Evolutionary conservation across 257 asterid species (phyloP), one percentile per base, ranked within the genome.

Genomic region (Asclepias syriaca): DNA sequence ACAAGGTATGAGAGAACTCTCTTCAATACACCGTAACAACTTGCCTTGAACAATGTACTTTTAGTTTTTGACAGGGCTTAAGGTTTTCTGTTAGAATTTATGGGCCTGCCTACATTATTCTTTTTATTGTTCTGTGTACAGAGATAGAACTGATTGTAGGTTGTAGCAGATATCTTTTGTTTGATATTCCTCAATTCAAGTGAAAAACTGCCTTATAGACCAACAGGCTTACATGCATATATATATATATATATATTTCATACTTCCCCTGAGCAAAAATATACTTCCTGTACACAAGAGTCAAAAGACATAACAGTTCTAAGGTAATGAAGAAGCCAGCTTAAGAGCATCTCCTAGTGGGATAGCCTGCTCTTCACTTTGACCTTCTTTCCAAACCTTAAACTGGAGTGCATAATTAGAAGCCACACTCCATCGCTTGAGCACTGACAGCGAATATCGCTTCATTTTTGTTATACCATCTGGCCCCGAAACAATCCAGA

Each of bases 341-440:
- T 65, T 58, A 55, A 85, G 5, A 69, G 79, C 83, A 61, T 84
- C 85, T 14, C 1, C 60, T 75, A 88, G 24, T 70, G 60, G 64
- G 54, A 84, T 71, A n/a, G 86, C 89, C 45, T 71, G 46, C 40
- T 71, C 83, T 77, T 84, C 79, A 4, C 39, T 72, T 72, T 78
- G 76, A 39, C 74, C 82, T 68, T 79, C 87, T 72, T 66, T 85
- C 88, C 90, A 80, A 19, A 65, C 86, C 77, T 79, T 87, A 78
- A 79, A 79, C 39, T 76, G 40, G 32, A 73, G 34, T 0, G 89
- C 83, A 29, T 68, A 74, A 6, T 27, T 12, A 34, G 54, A 58
- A 2, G 0, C 9, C 32, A 67, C 39, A 16, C 67, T 78, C 86
- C 83, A 88, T 0, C 29, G 7, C 70, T 76, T 82, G 74, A 88